Evolutionary conservation across 2,329 filamentous ascomycete genomes (phyloP).

Genomic region (Metarhizium album): DNA sequence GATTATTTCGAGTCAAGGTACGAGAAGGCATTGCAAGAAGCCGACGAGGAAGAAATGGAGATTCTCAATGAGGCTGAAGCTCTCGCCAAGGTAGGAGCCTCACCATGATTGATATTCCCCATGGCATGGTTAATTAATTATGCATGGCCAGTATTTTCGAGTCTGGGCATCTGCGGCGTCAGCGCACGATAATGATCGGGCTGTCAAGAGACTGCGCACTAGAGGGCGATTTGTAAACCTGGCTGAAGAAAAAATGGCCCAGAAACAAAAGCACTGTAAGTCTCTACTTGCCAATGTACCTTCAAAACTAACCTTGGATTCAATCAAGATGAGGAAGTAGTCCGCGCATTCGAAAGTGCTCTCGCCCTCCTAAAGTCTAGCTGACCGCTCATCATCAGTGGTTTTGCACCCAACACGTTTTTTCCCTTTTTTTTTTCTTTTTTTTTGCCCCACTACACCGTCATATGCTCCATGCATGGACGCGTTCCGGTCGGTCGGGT

Average conservation of each 20-base stretch:
- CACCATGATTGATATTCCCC: not conserved
- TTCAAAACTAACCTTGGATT: slow-evolving; percentile 10
- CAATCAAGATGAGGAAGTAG: slow-evolving; percentile 37
- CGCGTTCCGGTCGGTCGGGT: not conserved
- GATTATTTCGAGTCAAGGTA: slow-evolving; percentile 62
- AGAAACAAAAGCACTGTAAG: slow-evolving; percentile 75
- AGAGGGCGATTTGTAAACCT: slow-evolving; percentile 66
- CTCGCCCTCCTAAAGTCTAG: slow-evolving; percentile 39
- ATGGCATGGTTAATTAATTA: not conserved
- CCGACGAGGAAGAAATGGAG: slow-evolving; percentile 51
- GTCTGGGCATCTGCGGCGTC: slow-evolving; percentile 67
- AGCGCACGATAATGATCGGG: slow-evolving; percentile 63
- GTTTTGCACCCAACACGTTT: no score
- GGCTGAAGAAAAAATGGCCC: slow-evolving; percentile 58
- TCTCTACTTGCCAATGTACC: not conserved
- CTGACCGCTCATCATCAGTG: slow-evolving; percentile 9
- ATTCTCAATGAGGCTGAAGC: slow-evolving; percentile 56
- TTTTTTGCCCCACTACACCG: not conserved
- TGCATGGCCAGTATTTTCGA: slow-evolving; percentile 54
- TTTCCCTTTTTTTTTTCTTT: no score
- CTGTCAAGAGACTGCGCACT: slow-evolving; percentile 70
- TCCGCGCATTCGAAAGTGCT: slow-evolving; percentile 52
- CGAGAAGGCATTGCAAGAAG: slow-evolving; percentile 50
- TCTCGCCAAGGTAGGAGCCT: slow-evolving; percentile 48
- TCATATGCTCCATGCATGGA: not conserved